A percentile compares a stretch with the other conserved stretches of the same genome.
phyloP scores from a whole-genome alignment of 2,329 filamentous ascomycete genomes.

The Aspergillus glaucus region DNA sequence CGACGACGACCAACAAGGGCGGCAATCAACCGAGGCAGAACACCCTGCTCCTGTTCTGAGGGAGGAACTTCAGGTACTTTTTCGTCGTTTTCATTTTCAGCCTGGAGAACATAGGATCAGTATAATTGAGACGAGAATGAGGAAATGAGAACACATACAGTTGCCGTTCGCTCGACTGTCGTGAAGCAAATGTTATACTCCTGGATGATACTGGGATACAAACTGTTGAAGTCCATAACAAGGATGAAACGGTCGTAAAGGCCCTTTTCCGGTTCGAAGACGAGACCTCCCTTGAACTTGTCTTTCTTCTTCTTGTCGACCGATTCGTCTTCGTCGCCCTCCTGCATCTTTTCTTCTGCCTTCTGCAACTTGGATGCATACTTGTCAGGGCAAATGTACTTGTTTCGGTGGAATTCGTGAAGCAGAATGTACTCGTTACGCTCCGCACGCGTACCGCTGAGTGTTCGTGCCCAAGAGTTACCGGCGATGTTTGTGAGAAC shows the following conservation, averaged over 20 bases:
- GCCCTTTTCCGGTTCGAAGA: slow-evolving; percentile 96
- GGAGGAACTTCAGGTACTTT: slow-evolving; percentile 79
- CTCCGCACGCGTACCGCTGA: slow-evolving; percentile 92
- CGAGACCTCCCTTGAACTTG: slow-evolving; percentile 96
- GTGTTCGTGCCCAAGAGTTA: slow-evolving; percentile 94
- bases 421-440: slow-evolving; percentile 98
- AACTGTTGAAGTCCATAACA: slow-evolving; percentile 99
- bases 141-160: slow-evolving; percentile 48
- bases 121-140: background rate
- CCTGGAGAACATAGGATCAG: slow-evolving; percentile 16
- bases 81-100: slow-evolving; percentile 70
- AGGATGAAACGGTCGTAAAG: slow-evolving; percentile 97
- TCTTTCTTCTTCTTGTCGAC: slow-evolving; percentile 89
- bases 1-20: slow-evolving; percentile 83
- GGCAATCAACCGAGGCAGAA: slow-evolving; percentile 83
- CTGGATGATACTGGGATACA: slow-evolving; percentile 98
- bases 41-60: slow-evolving; percentile 67
- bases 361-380: slow-evolving; percentile 71
- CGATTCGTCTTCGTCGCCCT: slow-evolving; percentile 59
- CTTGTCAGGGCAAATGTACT: slow-evolving; percentile 98
- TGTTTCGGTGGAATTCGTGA: slow-evolving; percentile 92
- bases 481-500: slow-evolving; percentile 93
- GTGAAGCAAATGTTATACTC: slow-evolving; percentile 99
- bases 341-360: slow-evolving; percentile 62
- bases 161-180: slow-evolving; percentile 72